Conservation (phyloP, 2,329 filamentous ascomycete species). For the Onygena corvina region DNA sequence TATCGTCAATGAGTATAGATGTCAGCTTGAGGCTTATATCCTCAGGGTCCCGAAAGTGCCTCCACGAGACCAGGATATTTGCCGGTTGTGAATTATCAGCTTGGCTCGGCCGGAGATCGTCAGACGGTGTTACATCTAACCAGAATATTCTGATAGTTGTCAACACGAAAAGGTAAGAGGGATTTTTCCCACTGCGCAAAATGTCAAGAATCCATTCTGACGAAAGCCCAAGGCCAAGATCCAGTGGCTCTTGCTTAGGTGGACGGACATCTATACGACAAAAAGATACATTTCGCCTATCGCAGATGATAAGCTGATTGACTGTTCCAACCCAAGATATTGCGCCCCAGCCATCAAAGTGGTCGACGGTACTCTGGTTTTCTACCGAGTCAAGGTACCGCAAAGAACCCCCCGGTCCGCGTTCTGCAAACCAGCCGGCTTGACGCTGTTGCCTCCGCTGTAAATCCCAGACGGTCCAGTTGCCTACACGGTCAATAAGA, state of each 20-base stretch:
- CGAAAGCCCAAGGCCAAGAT: conserved; percentile 26
- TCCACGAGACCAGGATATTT: conserved; percentile 36
- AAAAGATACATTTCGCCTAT: conserved; percentile 33
- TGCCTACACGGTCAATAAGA: conserved; percentile 42
- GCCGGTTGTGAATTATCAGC: conserved; percentile 22
- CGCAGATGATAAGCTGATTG: conserved; percentile 41
- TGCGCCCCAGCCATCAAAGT: conserved; percentile 35
- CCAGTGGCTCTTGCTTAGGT: conserved; percentile 22
- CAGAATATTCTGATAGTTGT: conserved; percentile 42
- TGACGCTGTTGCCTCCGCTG: conserved; percentile 23
- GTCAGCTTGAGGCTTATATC: conserved; percentile 40
- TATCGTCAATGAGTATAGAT: conserved; percentile 23
- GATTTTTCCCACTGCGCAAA: conserved; percentile 31
- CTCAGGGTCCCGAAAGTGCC: conserved; percentile 43
- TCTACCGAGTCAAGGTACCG: conserved; percentile 9
- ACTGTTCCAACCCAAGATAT: conserved; percentile 32
- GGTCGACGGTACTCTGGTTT: conserved; percentile 14
- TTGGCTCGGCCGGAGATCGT: conserved; percentile 17
- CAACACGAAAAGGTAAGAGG: conserved; percentile 40
- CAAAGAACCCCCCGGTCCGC: conserved; percentile 25
- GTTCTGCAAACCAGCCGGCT: conserved; percentile 21
- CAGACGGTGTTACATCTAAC: conserved; percentile 29
- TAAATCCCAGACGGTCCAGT: conserved; percentile 43
- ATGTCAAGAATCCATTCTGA: conserved; percentile 47
- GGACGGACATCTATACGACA: conserved; percentile 24